These are phyloP conservation scores for Wickerhamiella cacticola DNA, from an alignment of 805 yeast species.

Conservation along the genomic window DNA sequence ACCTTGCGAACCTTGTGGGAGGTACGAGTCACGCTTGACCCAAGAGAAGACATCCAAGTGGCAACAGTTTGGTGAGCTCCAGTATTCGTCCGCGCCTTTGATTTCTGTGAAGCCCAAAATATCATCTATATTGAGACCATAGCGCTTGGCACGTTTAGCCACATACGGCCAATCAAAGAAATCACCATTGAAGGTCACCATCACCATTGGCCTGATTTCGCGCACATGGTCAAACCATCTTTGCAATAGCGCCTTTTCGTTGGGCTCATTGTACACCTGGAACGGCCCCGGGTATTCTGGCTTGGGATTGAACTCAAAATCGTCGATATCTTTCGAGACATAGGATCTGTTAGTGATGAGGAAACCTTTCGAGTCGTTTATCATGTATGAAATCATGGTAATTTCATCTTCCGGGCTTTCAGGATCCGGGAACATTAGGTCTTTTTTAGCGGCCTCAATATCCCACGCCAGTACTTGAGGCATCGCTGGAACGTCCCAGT, in stretches of 20 bases:
- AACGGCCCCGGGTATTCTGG: slow-evolving; percentile 90
- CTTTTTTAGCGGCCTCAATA: slow-evolving; percentile 95
- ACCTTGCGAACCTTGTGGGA: slow-evolving; percentile 98
- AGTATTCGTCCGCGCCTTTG: slow-evolving; percentile 90
- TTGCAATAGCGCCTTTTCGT: slow-evolving; percentile 61
- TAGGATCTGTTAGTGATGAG: slow-evolving; percentile 89
- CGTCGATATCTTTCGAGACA: slow-evolving; percentile 87
- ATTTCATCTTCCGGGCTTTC: slow-evolving; percentile 58
- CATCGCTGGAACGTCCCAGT: slow-evolving; percentile 13
- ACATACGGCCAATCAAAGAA: slow-evolving; percentile 99
- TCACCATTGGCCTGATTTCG: slow-evolving; percentile 87
- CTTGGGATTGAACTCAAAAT: slow-evolving; percentile 93
- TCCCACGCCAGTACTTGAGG: slow-evolving; percentile 72
- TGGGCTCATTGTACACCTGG: slow-evolving; percentile 77
- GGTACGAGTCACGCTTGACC: slow-evolving; percentile 95
- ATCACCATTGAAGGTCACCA: slow-evolving; percentile 96
- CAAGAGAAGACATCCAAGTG: slow-evolving; percentile 97
- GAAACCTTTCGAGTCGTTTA: slow-evolving; percentile 84
- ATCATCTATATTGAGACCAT: slow-evolving; percentile 76
- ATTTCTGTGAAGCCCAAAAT: slow-evolving; percentile 93
- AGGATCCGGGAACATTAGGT: slow-evolving; percentile 90
- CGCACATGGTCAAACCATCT: slow-evolving; percentile 83
- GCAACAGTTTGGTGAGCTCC: slow-evolving; percentile 68
- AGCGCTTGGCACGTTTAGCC: slow-evolving; percentile 71
- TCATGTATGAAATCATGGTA: slow-evolving; percentile 99